Conservation (phyloP, 345 rosid species). For the Citrus reticulata region DNA sequence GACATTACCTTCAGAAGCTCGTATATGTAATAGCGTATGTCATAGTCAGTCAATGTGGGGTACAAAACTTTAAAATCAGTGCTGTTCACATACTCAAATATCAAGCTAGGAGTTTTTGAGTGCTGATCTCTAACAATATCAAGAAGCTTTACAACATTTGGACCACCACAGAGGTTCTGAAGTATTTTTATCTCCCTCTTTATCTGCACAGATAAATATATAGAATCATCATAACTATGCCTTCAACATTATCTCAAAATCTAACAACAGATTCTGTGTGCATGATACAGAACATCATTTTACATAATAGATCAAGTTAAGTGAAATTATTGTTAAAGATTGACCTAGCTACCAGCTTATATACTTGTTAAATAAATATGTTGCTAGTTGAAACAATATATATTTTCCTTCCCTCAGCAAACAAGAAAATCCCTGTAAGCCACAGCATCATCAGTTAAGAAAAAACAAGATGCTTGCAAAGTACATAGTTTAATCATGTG, state of each 20-base stretch:
- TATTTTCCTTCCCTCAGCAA: background rate
- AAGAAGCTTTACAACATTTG: slow-evolving; percentile 65
- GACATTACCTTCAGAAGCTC: slow-evolving; percentile 73
- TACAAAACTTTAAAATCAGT: slow-evolving; percentile 79
- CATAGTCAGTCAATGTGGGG: slow-evolving; percentile 86
- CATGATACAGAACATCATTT: background rate
- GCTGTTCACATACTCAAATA: slow-evolving; percentile 79
- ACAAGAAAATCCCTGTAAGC: background rate
- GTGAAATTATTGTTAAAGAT: background rate
- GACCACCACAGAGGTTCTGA: slow-evolving; percentile 77
- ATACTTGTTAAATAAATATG: background rate
- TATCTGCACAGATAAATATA: slow-evolving; percentile 40
- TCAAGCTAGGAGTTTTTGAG: slow-evolving; percentile 81
- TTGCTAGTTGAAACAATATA: background rate
- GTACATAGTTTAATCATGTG: background rate
- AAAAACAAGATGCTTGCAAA: background rate
- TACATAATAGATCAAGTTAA: background rate
- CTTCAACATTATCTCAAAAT: slow-evolving; percentile 2
- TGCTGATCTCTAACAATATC: slow-evolving; percentile 83
- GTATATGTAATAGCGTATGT: slow-evolving; percentile 77
- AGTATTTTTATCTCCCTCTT: slow-evolving; percentile 84
- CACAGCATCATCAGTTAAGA: background rate
- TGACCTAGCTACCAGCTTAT: background rate
- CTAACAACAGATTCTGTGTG: background rate
- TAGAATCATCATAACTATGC: background rate